A percentile compares a stretch with the other conserved stretches of the same genome.
Evolutionary conservation across 2,329 filamentous ascomycete genomes (phyloP).

Genomic region (Xylaria sp.): DNA sequence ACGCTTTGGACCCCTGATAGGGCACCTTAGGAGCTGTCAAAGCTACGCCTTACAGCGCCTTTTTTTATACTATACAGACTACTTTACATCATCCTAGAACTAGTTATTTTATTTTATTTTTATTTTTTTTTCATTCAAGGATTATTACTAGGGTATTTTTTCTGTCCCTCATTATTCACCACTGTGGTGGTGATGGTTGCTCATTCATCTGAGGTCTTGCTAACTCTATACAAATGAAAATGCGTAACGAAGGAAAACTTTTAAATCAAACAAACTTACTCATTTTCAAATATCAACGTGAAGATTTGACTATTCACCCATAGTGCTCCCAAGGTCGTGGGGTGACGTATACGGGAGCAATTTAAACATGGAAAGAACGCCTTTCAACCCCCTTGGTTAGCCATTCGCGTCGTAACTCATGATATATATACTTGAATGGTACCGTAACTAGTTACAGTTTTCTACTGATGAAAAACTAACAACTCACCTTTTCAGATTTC

Average conservation of each 20-base stretch:
- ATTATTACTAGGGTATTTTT: neutral
- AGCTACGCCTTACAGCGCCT: neutral
- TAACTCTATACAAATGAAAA: neutral
- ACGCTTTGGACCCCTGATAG: neutral
- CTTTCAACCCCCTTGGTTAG: neutral
- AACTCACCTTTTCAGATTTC: slow-evolving; percentile 1
- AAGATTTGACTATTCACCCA: neutral
- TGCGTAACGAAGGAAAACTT: neutral
- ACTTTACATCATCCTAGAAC: too few species aligned
- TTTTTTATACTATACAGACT: too few species aligned
- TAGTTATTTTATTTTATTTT: neutral
- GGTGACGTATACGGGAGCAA: neutral
- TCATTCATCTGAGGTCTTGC: neutral
- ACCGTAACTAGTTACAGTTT: neutral
- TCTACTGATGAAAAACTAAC: neutral
- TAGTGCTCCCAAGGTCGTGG: too few species aligned
- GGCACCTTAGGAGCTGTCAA: neutral
- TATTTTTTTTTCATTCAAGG: neutral
- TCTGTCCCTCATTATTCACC: neutral
- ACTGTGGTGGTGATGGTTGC: neutral
- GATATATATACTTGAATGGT: neutral
- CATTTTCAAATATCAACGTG: too few species aligned
- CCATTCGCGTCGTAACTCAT: too few species aligned
- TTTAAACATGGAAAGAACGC: neutral
- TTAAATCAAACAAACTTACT: too few species aligned